Conservation (phyloP, 768 basidiomycete species). For the Inosperma sp. region DNA sequence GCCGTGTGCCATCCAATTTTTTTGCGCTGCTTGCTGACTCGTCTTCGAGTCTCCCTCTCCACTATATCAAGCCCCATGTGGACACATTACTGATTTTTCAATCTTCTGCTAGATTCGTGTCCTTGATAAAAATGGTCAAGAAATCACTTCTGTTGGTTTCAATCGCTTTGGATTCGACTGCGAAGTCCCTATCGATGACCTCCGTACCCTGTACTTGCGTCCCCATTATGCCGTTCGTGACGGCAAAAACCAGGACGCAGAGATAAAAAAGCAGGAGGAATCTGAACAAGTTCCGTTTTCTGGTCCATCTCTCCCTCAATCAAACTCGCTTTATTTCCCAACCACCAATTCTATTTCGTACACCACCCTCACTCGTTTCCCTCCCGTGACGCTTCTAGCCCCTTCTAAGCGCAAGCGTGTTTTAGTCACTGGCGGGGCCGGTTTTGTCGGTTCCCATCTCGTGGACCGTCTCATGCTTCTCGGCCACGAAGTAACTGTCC, state of each 20-base stretch:
- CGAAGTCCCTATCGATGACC: constrained; percentile 70
- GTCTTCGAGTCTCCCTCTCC: not conserved
- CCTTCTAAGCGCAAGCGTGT: constrained; percentile 79
- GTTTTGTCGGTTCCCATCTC: constrained; percentile 98
- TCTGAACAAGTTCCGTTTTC: constrained; percentile 46
- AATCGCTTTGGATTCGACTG: constrained; percentile 88
- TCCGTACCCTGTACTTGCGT: constrained; percentile 86
- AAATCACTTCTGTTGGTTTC: constrained; percentile 78
- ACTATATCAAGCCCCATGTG: no score
- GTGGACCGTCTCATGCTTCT: constrained; percentile 97
- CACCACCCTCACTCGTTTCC: constrained; percentile 86
- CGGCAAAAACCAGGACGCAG: constrained; percentile 27
- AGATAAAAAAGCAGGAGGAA: constrained; percentile 36
- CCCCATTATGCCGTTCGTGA: constrained; percentile 64
- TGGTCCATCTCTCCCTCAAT: constrained; percentile 55
- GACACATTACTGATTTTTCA: constrained; percentile 16
- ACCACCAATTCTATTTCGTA: constrained; percentile 82
- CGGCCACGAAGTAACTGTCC: constrained; percentile 94
- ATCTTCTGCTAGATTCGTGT: constrained; percentile 49
- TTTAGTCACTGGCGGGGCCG: constrained; percentile 94
- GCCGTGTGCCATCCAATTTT: not conserved
- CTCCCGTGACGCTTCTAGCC: constrained; percentile 84
- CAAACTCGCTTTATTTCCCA: constrained; percentile 83
- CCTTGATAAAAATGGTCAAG: constrained; percentile 68
- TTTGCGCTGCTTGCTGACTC: not conserved